These are phyloP conservation scores for Cyclotella distinguenda DNA, from an alignment of 108 stramenopile genomes.

Conservation along the genomic window DNA sequence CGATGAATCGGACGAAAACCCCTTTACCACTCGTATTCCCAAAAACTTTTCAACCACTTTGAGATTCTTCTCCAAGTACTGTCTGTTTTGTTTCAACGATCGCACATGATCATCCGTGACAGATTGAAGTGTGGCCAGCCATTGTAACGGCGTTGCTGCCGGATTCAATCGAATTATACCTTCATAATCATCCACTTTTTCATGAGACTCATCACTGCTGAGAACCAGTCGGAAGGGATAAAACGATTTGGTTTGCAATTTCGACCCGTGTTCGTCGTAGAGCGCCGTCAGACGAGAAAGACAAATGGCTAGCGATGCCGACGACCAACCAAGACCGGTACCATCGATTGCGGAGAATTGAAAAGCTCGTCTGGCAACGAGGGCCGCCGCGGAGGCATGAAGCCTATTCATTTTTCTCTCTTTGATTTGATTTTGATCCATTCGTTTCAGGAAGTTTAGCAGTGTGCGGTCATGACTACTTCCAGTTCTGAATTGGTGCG, in stretches of 20 bases:
- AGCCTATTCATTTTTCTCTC: constrained; percentile 56
- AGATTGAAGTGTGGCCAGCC: constrained; percentile 51
- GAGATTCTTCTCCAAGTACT: constrained; percentile 30
- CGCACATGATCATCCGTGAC: constrained; percentile 51
- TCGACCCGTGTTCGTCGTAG: constrained; percentile 59
- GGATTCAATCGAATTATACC: constrained; percentile 67
- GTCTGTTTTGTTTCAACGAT: constrained; percentile 44
- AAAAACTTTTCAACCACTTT: constrained; percentile 48
- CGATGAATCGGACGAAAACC: constrained; percentile 56
- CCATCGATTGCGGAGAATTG: constrained; percentile 81
- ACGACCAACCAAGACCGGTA: constrained; percentile 71
- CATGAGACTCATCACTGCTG: constrained; percentile 48
- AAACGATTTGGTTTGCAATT: constrained; percentile 63
- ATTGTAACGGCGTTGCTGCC: constrained; percentile 65
- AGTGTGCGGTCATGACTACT: constrained; percentile 43
- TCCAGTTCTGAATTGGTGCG: constrained; percentile 41
- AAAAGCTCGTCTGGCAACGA: constrained; percentile 61
- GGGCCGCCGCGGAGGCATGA: constrained; percentile 70
- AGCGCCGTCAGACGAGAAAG: constrained; percentile 54
- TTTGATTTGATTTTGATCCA: constrained; percentile 50
- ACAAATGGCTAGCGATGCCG: constrained; percentile 54
- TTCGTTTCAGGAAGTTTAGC: constrained; percentile 44
- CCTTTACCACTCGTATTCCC: constrained; percentile 53
- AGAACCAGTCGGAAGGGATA: constrained; percentile 79
- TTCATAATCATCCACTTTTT: constrained; percentile 59